These are phyloP conservation scores for Ambrosiella beaveri DNA, from an alignment of 2,329 filamentous ascomycete genomes.

Conservation along the genomic window DNA sequence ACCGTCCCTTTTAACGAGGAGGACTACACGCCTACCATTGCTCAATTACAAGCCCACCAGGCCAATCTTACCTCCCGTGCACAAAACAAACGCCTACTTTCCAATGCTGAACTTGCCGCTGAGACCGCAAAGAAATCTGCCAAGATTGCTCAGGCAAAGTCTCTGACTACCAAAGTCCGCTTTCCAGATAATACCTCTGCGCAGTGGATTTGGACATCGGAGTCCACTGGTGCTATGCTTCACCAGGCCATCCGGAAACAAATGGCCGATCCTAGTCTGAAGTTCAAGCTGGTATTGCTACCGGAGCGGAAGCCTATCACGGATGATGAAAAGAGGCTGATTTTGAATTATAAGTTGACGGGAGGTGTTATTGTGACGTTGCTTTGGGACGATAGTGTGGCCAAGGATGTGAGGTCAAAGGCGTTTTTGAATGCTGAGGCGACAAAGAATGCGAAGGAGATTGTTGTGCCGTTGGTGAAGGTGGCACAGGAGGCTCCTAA, in stretches of 20 bases:
- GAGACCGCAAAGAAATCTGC: slow-evolving; percentile 48
- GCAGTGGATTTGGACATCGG: slow-evolving; percentile 50
- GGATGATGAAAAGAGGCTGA: slow-evolving; percentile 38
- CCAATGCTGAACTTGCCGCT: slow-evolving; percentile 64
- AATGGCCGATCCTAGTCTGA: slow-evolving; percentile 45
- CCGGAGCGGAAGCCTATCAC: slow-evolving; percentile 33
- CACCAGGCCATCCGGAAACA: slow-evolving; percentile 59
- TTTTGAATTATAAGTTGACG: slow-evolving; percentile 53
- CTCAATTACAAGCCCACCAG: slow-evolving; percentile 61
- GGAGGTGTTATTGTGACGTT: slow-evolving; percentile 54
- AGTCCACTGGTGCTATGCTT: slow-evolving; percentile 52
- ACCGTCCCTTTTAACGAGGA: slow-evolving; percentile 45
- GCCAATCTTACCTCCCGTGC: slow-evolving; percentile 41
- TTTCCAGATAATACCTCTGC: slow-evolving; percentile 76
- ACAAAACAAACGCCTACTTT: slow-evolving; percentile 61
- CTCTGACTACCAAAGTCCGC: slow-evolving; percentile 60
- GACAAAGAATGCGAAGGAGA: slow-evolving; percentile 44
- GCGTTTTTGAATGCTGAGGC: slow-evolving; percentile 42
- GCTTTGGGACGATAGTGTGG: slow-evolving; percentile 50
- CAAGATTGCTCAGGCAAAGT: slow-evolving; percentile 46
- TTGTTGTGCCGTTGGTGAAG: slow-evolving; percentile 41
- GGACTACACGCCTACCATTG: slow-evolving; percentile 62
- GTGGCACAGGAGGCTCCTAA: slow-evolving; percentile 22
- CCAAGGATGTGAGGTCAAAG: slow-evolving; percentile 33
- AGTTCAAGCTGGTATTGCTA: slow-evolving; percentile 55